Evolutionary conservation across 2,329 filamentous ascomycete genomes (phyloP), one percentile per base, ranked within the genome.

Genomic region (Penicillium sclerotigenum): DNA sequence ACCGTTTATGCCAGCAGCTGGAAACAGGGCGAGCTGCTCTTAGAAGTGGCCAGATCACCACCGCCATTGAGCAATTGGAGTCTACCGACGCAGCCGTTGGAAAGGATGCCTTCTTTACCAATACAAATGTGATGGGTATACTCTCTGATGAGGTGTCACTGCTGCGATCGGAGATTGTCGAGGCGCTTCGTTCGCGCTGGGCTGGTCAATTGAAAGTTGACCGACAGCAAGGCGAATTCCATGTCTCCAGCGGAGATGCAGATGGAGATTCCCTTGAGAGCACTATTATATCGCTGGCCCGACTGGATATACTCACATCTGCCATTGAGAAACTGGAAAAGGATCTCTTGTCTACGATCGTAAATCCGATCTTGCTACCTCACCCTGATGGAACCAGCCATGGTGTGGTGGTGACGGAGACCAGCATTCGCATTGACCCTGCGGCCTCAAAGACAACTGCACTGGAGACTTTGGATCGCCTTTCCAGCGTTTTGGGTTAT

Each of bases 111-210:
- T 65, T 71, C 22, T 69, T 72, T 24, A 62, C 59, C 38, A 71
- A 72, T 56, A 73, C 68, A n/a, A 73, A 70, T 61, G 68, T 77
- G 33, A 67, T 71, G 61, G 62, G 81, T 53, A 75, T 95, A 24
- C 75, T 96, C 4, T 81, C 86, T 59, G 73, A 84, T 42, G 83
- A 87, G 59, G 81, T 84, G 2, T 84, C 84, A 26, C 84, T 87
- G 65, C 76, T 96, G 54, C 87, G 86, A 59, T 80, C 82, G 2
- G 80, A 83, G 20, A 81, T 94, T 22, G 82, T 86, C 55, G 83
- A 87, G 38, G 83, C 84, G 9, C 81, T 94, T 37, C 82, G 84
- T 41, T 79, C 80, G 52, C 81, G 86, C n/a, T 97, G 91, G 90
- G 82, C 83, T 56, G 77, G 80, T 0, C 77, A 93, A 41, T 77